These are phyloP conservation scores for Ceratopteris richardii DNA, from an alignment of 75 land plant species.

Conservation along the genomic window DNA sequence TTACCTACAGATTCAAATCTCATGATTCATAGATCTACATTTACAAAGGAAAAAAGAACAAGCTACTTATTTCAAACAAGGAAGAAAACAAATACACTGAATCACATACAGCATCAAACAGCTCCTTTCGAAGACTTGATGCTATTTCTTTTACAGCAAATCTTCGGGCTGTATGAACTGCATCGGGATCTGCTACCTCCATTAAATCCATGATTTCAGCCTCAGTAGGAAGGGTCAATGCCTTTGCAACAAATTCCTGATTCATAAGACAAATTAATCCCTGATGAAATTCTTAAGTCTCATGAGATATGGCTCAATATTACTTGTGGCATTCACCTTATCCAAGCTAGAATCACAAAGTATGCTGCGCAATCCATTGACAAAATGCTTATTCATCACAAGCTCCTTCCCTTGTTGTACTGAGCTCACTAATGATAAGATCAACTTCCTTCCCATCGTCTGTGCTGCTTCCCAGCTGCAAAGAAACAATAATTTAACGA, in stretches of 20 bases:
- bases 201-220: constrained; percentile 92
- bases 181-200: constrained; percentile 95
- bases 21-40: no score
- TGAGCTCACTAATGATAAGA: constrained; percentile 55
- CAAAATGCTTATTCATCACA: constrained; percentile 47
- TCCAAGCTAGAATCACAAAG: constrained; percentile 61
- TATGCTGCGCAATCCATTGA: constrained; percentile 60
- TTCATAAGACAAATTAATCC: no score
- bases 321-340: constrained; percentile 42
- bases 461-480: constrained; percentile 98
- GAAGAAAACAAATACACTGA: no score
- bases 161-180: constrained; percentile 77
- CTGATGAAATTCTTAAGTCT: no score
- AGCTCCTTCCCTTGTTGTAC: constrained; percentile 58
- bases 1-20: constrained; percentile 29
- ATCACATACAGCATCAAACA: constrained; percentile 40
- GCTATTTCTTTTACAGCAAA: constrained; percentile 76
- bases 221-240: constrained; percentile 81
- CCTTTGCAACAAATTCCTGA: constrained; percentile 90
- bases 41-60: no score
- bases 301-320: no score
- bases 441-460: constrained; percentile 71
- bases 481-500: constrained; percentile 1
- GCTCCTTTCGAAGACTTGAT: constrained; percentile 41
- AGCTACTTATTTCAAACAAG: no score